Evolutionary conservation across 129 eudicot genomes (phyloP).

Genomic region (Dittrichia graveolens): DNA sequence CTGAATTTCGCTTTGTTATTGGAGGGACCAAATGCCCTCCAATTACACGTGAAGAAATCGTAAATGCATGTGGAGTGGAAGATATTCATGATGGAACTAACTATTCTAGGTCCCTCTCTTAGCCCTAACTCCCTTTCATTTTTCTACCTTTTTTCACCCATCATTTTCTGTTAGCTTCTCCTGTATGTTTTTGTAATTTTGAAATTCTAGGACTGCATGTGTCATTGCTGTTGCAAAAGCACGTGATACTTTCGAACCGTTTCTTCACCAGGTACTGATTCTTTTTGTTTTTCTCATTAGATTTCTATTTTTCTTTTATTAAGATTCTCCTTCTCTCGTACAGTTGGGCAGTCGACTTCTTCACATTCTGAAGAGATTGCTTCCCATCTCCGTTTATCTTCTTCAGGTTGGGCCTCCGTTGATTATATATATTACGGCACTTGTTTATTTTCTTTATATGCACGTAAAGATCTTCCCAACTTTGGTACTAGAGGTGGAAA

Average conservation of each 20-base stretch:
- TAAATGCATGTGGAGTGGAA: constrained; percentile 99
- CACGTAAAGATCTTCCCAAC: not conserved
- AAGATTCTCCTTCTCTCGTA: constrained; percentile 24
- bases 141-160: constrained; percentile 10
- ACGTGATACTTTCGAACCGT: constrained; percentile 95
- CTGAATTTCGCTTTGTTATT: constrained; percentile 96
- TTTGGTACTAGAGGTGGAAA: not conserved
- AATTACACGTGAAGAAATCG: constrained; percentile 98
- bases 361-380: constrained; percentile 91
- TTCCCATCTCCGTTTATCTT: constrained; percentile 90
- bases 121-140: not conserved
- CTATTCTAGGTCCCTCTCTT: constrained; percentile 63
- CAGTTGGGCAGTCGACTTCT: constrained; percentile 92
- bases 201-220: constrained; percentile 80
- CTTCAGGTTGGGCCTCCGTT: constrained; percentile 66
- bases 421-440: not conserved
- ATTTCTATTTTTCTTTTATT: not conserved
- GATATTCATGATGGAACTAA: constrained; percentile 99
- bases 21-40: constrained; percentile 99
- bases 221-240: constrained; percentile 98
- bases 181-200: not conserved
- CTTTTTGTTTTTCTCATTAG: constrained; percentile 4
- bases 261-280: constrained; percentile 80
- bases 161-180: constrained; percentile 1
- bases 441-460: not conserved